A percentile compares a stretch with the other conserved stretches of the same genome.
Evolutionary conservation across 306 rosid species (phyloP).

Genomic region (Ormosia semicastrata): DNA sequence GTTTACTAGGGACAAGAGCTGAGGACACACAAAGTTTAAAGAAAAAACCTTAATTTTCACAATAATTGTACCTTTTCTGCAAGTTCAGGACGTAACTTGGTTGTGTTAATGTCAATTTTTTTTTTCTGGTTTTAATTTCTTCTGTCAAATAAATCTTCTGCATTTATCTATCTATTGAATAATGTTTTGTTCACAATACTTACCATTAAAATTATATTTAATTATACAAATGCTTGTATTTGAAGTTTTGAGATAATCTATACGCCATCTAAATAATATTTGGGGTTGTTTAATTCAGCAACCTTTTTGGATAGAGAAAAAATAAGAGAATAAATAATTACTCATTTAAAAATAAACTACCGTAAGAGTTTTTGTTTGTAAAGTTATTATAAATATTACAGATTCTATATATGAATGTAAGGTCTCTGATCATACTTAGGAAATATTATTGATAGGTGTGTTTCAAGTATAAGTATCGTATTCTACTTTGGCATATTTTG

Average conservation of each 20-base stretch:
- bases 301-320: background rate
- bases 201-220: no score
- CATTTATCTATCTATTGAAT: background rate
- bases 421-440: no score
- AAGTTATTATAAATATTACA: no score
- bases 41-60: background rate
- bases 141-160: background rate
- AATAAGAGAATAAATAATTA: background rate
- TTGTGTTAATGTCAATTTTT: background rate
- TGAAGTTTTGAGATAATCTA: background rate
- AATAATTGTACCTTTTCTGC: conserved; percentile 1
- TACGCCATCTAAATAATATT: background rate
- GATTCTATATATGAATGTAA: no score
- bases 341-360: background rate
- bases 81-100: background rate
- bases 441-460: no score
- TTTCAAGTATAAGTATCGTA: no score
- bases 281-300: background rate
- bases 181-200: background rate
- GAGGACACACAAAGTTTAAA: background rate
- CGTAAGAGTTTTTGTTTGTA: background rate
- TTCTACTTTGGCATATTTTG: no score
- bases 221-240: background rate
- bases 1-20: conserved; percentile 39
- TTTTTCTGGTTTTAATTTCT: background rate